Percentiles rank a stretch among this genome's conserved stretches.
These are phyloP conservation scores for Pneumocystis murina DNA, from an alignment of 1,139 yeast genomes.

Conservation along the genomic window DNA sequence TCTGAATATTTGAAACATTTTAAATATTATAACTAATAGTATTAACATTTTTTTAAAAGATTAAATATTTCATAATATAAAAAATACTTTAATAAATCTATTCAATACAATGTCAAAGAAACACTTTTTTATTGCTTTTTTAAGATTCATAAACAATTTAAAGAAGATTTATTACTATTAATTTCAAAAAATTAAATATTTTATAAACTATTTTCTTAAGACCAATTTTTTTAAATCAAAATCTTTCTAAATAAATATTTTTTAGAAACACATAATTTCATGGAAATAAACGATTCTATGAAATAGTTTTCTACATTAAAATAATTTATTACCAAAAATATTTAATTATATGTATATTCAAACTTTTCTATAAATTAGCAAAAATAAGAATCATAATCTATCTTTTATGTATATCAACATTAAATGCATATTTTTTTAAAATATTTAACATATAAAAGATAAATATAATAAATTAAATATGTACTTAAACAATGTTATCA, in stretches of 20 bases:
- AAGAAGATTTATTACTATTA: neutral
- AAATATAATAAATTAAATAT: neutral
- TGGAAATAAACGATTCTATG: neutral
- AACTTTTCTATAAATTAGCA: neutral
- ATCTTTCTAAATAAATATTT: neutral
- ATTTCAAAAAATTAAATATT: neutral
- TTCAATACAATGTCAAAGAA: neutral
- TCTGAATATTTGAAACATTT: neutral
- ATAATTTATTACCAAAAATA: neutral
- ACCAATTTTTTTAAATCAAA: neutral
- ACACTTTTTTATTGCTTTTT: neutral
- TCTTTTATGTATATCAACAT: neutral
- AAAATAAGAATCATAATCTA: neutral
- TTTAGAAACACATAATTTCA: neutral
- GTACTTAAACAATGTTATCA: neutral
- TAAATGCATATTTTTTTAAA: neutral
- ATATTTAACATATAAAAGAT: neutral
- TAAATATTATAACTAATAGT: neutral
- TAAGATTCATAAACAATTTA: neutral
- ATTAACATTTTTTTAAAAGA: neutral
- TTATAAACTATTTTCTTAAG: neutral
- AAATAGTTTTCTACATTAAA: neutral
- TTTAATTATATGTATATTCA: neutral
- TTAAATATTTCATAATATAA: neutral
- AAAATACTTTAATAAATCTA: neutral